phyloP scores from a whole-genome alignment of 768 basidiomycete species.

The Lentinus brumalis region DNA sequence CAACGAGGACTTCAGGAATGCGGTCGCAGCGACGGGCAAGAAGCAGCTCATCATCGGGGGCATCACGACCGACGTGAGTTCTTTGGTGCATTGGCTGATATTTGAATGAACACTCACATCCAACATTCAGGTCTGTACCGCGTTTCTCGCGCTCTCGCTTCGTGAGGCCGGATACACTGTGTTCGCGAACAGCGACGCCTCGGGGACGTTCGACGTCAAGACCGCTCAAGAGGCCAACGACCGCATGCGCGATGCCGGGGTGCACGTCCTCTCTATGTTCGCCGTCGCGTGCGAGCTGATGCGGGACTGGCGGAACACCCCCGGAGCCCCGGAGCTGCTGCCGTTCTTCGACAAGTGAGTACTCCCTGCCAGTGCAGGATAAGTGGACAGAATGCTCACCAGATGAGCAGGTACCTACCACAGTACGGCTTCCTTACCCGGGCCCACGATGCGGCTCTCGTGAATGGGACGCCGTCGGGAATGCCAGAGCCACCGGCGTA shows the following conservation, averaged over 20 bases:
- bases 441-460: conserved; percentile 34
- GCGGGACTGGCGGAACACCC: conserved; percentile 53
- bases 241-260: conserved; percentile 50
- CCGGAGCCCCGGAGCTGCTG: conserved; percentile 44
- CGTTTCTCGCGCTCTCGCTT: conserved; percentile 51
- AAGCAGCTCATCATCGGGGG: conserved; percentile 55
- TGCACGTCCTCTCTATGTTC: conserved; percentile 48
- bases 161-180: conserved; percentile 48
- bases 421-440: conserved; percentile 36
- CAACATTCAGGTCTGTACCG: conserved; percentile 37
- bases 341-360: conserved; percentile 50
- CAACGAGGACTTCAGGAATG: conserved; percentile 47
- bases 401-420: conserved; percentile 30
- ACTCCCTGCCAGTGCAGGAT: background rate
- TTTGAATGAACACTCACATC: too few relatives aligned
- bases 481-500: too few relatives aligned
- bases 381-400: too few relatives aligned
- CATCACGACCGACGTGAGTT: conserved; percentile 45
- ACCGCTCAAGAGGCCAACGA: conserved; percentile 49
- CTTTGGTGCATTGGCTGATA: too few relatives aligned
- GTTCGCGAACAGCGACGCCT: conserved; percentile 49
- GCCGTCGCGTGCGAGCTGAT: conserved; percentile 49
- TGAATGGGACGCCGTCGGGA: conserved; percentile 30
- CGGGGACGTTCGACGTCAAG: conserved; percentile 42
- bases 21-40: conserved; percentile 51